Base-by-base conservation (phyloP, 108 stramenopile genomes). In the Cyclotella atomus region DNA sequence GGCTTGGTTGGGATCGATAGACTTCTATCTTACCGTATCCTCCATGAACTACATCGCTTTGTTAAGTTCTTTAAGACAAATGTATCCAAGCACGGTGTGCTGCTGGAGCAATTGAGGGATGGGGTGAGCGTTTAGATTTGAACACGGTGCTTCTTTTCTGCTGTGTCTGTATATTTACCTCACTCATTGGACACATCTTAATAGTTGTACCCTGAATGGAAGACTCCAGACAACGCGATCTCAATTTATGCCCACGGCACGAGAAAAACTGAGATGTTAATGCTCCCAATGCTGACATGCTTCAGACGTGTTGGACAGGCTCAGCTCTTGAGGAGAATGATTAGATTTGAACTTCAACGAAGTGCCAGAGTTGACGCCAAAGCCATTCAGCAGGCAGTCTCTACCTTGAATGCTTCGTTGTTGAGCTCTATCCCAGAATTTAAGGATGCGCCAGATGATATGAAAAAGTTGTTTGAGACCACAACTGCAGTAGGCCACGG, bases 301-400 rank as follows among this genome's bases (percentile, higher is more conserved):
- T 73, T 84, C 33, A 80, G 86, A 43, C 70, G 80, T 8, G 60
- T 90, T n/a, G 89, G 89, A 8, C 89, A 84, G 29, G 73, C 77
- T 1, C 89, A 90, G 68, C 72, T 90, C 16, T 54, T 90, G 3
- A 77, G 87, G 7, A 53, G 64, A 32, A 59, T 68, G 68, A 70
- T 90, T 30, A 35, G 70, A 30, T 81, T 79, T 66, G 71, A 81
- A 44, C 81, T 90, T 2, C 68, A 61, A 19, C 66, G 83, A 27
- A 45, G 43, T 52, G 65, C 82, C 21, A 44, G 69, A 53, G 57
- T 83, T 19, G 86, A 90, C 45, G 85, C 87, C n/a, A 73, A 79
- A 16, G 20, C 71, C 45, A 52, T 90, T 25, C 66, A 74, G 49
- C 63, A 73, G 14, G 44, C 83, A n/a, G 65, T 59, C 9, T 41